Evolutionary conservation across 768 basidiomycete species (phyloP).

Genomic region (Serpula lacrymans): DNA sequence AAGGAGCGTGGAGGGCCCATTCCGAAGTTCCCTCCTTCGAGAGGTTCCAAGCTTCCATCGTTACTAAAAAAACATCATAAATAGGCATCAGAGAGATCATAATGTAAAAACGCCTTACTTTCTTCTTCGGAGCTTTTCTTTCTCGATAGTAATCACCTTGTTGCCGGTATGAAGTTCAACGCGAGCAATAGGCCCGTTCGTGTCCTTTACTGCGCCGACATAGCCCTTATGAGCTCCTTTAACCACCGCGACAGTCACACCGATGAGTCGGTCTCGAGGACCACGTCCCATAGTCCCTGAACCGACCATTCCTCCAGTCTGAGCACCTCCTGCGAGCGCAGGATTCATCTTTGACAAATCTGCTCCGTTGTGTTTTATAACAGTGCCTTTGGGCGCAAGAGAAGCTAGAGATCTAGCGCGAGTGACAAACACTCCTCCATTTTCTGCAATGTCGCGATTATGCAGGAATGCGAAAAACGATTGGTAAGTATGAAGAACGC

Average conservation of each 20-base stretch:
- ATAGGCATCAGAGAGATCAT: conserved; percentile 8
- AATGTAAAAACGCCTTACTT: conserved; percentile 46
- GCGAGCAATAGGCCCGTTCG: conserved; percentile 80
- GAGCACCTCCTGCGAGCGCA: conserved; percentile 50
- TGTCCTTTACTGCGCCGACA: conserved; percentile 90
- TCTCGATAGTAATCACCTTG: conserved; percentile 84
- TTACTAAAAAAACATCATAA: conserved; percentile 42
- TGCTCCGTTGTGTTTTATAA: conserved; percentile 55
- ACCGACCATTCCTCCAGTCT: conserved; percentile 74
- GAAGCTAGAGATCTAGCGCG: conserved; percentile 80
- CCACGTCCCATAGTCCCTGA: conserved; percentile 77
- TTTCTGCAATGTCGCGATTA: conserved; percentile 86
- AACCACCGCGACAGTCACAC: conserved; percentile 71
- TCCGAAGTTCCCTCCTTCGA: conserved; percentile 34
- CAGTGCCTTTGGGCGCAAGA: conserved; percentile 79
- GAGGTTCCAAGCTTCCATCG: conserved; percentile 51
- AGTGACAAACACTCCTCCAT: conserved; percentile 93
- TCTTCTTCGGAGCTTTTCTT: conserved; percentile 70
- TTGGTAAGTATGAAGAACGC: conserved; percentile 90
- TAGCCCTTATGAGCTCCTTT: conserved; percentile 92
- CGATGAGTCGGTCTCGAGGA: conserved; percentile 79
- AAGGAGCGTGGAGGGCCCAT: conserved; percentile 34
- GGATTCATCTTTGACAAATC: conserved; percentile 95
- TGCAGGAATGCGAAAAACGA: conserved; percentile 93
- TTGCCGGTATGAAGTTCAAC: conserved; percentile 91